Percentiles rank a stretch among this genome's conserved stretches.
These are phyloP conservation scores for Silene conica DNA, from an alignment of 148 eudicot genomes.

Conservation along the genomic window DNA sequence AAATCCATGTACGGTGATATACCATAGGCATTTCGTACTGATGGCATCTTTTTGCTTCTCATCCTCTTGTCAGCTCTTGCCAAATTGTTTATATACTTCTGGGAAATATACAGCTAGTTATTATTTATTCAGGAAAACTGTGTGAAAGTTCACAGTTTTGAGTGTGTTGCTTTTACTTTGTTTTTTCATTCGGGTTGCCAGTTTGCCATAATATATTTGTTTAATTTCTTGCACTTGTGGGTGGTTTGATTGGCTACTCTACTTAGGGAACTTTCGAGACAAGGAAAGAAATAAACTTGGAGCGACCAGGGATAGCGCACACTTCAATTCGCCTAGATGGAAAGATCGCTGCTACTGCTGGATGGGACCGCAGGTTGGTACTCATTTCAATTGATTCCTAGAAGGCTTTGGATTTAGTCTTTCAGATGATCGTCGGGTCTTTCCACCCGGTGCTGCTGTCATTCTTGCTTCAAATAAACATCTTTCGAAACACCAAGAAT, in stretches of 20 bases:
- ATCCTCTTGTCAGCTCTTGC: slow-evolving; percentile 1
- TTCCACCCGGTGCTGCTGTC: not conserved
- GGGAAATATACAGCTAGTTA: not conserved
- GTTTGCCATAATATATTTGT: no score
- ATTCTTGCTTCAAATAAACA: slow-evolving; percentile 1
- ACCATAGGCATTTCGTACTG: not conserved
- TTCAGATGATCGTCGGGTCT: not conserved
- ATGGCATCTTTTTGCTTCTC: not conserved
- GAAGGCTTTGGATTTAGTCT: no score
- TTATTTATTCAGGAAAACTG: no score
- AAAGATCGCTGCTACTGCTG: slow-evolving; percentile 81
- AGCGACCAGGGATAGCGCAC: slow-evolving; percentile 79
- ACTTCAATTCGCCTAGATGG: slow-evolving; percentile 70
- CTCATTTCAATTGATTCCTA: not conserved
- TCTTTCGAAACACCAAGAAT: not conserved
- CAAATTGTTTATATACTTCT: not conserved
- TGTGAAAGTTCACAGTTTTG: no score
- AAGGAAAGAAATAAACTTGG: slow-evolving; percentile 79
- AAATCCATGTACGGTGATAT: no score
- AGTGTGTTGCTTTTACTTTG: no score
- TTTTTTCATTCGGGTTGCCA: no score
- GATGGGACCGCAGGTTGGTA: slow-evolving; percentile 89
- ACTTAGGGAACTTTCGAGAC: slow-evolving; percentile 55
- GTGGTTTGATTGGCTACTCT: slow-evolving; percentile 13
- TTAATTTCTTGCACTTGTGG: not conserved